phyloP scores from a whole-genome alignment of 352 stramenopile species.

The Phytophthora pistaciae region DNA sequence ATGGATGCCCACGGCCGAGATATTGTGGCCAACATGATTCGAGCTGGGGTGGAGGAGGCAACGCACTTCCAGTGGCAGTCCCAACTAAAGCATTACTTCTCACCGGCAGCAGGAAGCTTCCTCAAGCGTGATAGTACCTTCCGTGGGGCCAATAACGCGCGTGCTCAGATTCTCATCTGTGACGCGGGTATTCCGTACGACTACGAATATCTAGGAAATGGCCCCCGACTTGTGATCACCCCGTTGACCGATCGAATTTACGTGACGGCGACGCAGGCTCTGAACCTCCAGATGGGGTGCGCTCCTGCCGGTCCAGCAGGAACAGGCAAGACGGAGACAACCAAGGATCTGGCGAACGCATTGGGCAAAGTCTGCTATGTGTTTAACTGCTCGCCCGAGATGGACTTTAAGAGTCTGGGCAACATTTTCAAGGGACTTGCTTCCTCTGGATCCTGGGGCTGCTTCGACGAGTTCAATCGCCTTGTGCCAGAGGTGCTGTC shows the following conservation, averaged over 20 bases:
- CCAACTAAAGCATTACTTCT: constrained; percentile 97
- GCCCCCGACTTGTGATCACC: constrained; percentile 95
- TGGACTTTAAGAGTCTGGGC: constrained; percentile 97
- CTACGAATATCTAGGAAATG: constrained; percentile 98
- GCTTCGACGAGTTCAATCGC: constrained; percentile 98
- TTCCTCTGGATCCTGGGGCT: constrained; percentile 95
- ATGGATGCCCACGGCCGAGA: constrained; percentile 96
- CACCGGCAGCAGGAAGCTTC: constrained; percentile 88
- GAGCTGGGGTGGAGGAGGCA: constrained; percentile 84
- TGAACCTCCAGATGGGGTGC: constrained; percentile 94
- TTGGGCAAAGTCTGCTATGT: constrained; percentile 97
- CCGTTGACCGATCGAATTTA: constrained; percentile 97
- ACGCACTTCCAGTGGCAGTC: constrained; percentile 95
- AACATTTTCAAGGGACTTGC: constrained; percentile 98
- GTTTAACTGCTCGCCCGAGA: constrained; percentile 97
- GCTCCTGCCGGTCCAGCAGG: constrained; percentile 85
- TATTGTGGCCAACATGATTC: constrained; percentile 97
- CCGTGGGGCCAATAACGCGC: constrained; percentile 75
- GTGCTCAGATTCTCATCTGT: constrained; percentile 92
- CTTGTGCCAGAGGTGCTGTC: constrained; percentile 95
- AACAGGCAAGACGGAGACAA: constrained; percentile 96
- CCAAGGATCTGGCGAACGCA: constrained; percentile 95
- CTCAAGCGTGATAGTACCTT: constrained; percentile 93
- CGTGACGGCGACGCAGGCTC: constrained; percentile 95
- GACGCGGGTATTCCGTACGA: constrained; percentile 96